Percentiles rank a stretch among this genome's conserved stretches.
Evolutionary conservation across 352 stramenopile genomes (phyloP).

Genomic region (Thalassiosira ordinaria): DNA sequence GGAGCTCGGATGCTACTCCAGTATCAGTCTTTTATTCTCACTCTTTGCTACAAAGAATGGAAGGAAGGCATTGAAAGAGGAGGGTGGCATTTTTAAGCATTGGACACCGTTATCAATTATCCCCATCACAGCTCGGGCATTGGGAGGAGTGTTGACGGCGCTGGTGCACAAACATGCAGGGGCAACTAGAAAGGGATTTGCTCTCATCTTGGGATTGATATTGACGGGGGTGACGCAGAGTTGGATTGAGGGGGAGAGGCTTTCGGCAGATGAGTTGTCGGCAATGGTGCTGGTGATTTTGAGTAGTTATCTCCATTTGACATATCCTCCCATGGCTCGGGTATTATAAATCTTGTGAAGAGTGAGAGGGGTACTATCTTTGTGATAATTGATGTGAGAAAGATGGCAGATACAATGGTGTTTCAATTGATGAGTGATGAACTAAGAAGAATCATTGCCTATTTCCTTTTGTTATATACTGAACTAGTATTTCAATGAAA

Average conservation of each 20-base stretch:
- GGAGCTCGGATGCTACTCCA: slow-evolving; percentile 65
- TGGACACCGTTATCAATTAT: slow-evolving; percentile 67
- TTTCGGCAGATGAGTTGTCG: slow-evolving; percentile 54
- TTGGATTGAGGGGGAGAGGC: slow-evolving; percentile 54
- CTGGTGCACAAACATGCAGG: slow-evolving; percentile 81
- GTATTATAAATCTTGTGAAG: no score
- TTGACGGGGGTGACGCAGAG: slow-evolving; percentile 65
- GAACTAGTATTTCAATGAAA: no score
- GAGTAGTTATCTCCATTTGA: slow-evolving; percentile 64
- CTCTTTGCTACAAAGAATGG: slow-evolving; percentile 51
- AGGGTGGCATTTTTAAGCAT: slow-evolving; percentile 46
- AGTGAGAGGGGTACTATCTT: no score
- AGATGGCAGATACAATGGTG: no score
- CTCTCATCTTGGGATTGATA: slow-evolving; percentile 75
- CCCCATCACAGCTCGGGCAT: slow-evolving; percentile 64
- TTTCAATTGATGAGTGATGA: no score
- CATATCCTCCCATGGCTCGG: slow-evolving; percentile 33
- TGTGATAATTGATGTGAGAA: no score
- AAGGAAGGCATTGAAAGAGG: slow-evolving; percentile 34
- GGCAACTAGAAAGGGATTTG: slow-evolving; percentile 78
- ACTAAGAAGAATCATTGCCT: no score
- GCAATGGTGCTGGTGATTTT: slow-evolving; percentile 64
- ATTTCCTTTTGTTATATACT: no score
- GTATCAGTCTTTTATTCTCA: slow-evolving; percentile 58
- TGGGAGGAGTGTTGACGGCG: slow-evolving; percentile 70